Conservation (phyloP, 208 protist species). For the Trypanosoma rangeli region DNA sequence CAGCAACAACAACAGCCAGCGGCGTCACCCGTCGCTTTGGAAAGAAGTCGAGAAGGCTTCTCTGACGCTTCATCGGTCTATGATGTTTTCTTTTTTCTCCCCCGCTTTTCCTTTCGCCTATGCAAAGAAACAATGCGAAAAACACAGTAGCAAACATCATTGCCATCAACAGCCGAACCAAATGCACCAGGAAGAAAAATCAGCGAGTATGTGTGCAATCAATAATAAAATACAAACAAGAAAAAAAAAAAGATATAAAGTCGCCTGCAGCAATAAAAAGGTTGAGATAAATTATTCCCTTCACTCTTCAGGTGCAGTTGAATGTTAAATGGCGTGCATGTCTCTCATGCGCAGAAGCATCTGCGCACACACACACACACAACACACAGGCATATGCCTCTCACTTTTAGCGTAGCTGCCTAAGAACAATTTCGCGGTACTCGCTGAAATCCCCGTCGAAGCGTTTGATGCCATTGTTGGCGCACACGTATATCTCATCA, state of each 20-base stretch:
- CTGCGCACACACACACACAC: neutral
- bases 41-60: constrained; percentile 23
- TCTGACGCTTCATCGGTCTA: constrained; percentile 6
- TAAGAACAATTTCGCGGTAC: constrained; percentile 84
- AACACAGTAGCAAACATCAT: neutral
- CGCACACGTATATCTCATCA: constrained; percentile 91
- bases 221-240: constrained; percentile 1
- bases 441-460: constrained; percentile 89
- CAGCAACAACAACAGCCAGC: constrained; percentile 22
- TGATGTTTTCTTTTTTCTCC: neutral
- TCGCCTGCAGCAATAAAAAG: constrained; percentile 6
- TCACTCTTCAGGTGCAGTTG: neutral
- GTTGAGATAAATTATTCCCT: neutral
- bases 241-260: constrained; percentile 16
- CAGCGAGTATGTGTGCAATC: neutral
- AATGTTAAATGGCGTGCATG: neutral
- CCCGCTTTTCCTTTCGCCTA: neutral
- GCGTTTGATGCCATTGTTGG: constrained; percentile 63
- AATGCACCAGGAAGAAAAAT: neutral
- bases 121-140: neutral
- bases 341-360: neutral
- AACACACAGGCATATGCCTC: neutral
- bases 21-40: neutral
- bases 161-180: neutral
- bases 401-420: constrained; percentile 54